Conservation (phyloP, 1,139 yeast genomes). For the Arxiozyma bovina region DNA sequence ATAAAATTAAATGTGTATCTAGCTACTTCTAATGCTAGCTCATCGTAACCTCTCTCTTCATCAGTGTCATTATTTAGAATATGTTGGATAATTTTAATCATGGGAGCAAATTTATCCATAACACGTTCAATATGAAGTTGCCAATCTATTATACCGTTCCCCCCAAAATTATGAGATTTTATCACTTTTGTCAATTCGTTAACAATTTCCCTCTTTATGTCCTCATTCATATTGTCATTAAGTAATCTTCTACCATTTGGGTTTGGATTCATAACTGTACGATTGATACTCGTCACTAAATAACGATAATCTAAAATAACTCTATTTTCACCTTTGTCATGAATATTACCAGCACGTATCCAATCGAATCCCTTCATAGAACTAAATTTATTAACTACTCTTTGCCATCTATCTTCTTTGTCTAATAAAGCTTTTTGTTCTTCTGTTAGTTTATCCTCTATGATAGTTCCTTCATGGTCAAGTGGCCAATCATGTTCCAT, state of each 20-base stretch:
- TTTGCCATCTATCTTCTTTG: conserved; percentile 23
- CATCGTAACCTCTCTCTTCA: conserved; percentile 1
- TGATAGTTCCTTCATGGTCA: conserved; percentile 16
- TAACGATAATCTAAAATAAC: conserved; percentile 42
- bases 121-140: conserved; percentile 39
- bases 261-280: conserved; percentile 39
- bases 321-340: conserved; percentile 40
- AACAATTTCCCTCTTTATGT: conserved; percentile 28
- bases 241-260: conserved; percentile 40
- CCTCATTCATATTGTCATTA: conserved; percentile 32
- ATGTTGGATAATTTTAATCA: conserved; percentile 35
- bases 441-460: conserved; percentile 16
- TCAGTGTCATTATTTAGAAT: conserved; percentile 20
- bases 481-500: conserved; percentile 25
- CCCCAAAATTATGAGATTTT: conserved; percentile 31
- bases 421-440: conserved; percentile 17
- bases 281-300: conserved; percentile 42
- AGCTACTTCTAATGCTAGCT: conserved; percentile 32
- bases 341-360: conserved; percentile 36
- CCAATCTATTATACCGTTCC: conserved; percentile 43
- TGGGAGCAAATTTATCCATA: conserved; percentile 43
- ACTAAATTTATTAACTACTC: conserved; percentile 21
- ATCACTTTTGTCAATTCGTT: conserved; percentile 28
- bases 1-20: conserved; percentile 35
- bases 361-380: conserved; percentile 37